A percentile compares a stretch with the other conserved stretches of the same genome.
Conservation (phyloP, 768 basidiomycete genomes). For the Tephrocybe sp. region DNA sequence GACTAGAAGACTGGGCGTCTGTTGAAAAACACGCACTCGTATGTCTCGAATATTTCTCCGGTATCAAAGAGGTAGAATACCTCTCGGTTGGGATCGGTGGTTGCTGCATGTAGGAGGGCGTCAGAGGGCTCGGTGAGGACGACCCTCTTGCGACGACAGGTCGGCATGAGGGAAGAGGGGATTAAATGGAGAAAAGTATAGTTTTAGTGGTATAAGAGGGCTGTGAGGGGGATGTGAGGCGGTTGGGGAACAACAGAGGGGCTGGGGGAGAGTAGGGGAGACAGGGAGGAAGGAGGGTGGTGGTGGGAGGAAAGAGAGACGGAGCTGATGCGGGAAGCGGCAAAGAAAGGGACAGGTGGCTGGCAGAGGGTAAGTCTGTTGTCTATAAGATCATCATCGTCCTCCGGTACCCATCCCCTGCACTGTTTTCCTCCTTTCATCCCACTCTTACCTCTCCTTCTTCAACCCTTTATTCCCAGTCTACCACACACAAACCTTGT, state of each 20-base stretch:
- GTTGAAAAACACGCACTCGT: constrained; percentile 67
- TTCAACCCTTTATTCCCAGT: background rate
- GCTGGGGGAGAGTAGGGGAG: constrained; percentile 17
- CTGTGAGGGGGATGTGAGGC: constrained; percentile 10
- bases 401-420: constrained; percentile 13
- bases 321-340: constrained; percentile 52
- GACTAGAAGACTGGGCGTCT: constrained; percentile 23
- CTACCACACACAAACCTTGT: too few relatives aligned
- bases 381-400: constrained; percentile 25
- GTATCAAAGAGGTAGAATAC: constrained; percentile 94
- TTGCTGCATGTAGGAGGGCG: constrained; percentile 61
- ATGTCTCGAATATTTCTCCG: constrained; percentile 95
- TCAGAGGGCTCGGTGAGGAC: constrained; percentile 81
- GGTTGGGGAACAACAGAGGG: constrained; percentile 12
- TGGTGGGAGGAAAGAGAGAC: constrained; percentile 32
- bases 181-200: constrained; percentile 19
- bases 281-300: constrained; percentile 19
- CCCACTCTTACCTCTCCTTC: constrained; percentile 20
- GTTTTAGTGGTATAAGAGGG: constrained; percentile 16
- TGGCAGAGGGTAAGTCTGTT: constrained; percentile 53
- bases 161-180: constrained; percentile 57
- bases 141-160: constrained; percentile 87
- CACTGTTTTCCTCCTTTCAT: constrained; percentile 6
- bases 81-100: constrained; percentile 62
- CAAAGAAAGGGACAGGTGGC: constrained; percentile 64